Evolutionary conservation across 345 rosid species (phyloP).

Genomic region (Bretschneidera sinensis): DNA sequence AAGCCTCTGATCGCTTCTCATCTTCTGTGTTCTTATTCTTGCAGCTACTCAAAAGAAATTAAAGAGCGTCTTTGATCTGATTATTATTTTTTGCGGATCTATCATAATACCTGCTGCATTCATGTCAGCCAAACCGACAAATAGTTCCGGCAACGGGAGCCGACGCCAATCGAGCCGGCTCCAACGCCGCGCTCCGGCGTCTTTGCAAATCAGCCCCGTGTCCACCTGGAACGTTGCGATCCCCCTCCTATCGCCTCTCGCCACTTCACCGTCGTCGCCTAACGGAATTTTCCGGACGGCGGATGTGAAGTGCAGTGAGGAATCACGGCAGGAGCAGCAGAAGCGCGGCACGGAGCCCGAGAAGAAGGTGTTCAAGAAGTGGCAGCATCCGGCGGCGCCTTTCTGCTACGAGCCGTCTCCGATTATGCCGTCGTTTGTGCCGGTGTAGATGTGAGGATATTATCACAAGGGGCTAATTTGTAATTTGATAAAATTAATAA

Average conservation of each 20-base stretch:
- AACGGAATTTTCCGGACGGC: constrained; percentile 14
- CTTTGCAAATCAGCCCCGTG: constrained; percentile 51
- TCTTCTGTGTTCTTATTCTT: not conserved
- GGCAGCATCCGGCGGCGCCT: constrained; percentile 98
- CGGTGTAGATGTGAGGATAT: too few species aligned
- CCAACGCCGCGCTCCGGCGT: constrained; percentile 71
- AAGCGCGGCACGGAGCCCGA: constrained; percentile 24
- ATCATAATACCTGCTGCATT: not conserved
- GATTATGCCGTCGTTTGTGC: constrained; percentile 52
- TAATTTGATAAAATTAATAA: too few species aligned
- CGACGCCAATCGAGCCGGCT: constrained; percentile 59
- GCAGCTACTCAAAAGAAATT: too few species aligned
- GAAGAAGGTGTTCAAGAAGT: constrained; percentile 56
- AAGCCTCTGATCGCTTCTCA: not conserved
- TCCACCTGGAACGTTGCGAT: constrained; percentile 75
- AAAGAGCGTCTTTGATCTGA: not conserved
- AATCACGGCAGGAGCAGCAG: constrained; percentile 25
- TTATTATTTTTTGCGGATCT: too few species aligned
- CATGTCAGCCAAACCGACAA: not conserved
- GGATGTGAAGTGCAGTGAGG: constrained; percentile 31
- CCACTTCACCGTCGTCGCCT: constrained; percentile 51
- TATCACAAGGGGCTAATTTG: too few species aligned
- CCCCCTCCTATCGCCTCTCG: constrained; percentile 83
- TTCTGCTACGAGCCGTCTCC: constrained; percentile 46
- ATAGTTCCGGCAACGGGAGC: constrained; percentile 13